Evolutionary conservation across 2,329 filamentous ascomycete genomes (phyloP).

Genomic region (Scopulariopsis brevicaulis): DNA sequence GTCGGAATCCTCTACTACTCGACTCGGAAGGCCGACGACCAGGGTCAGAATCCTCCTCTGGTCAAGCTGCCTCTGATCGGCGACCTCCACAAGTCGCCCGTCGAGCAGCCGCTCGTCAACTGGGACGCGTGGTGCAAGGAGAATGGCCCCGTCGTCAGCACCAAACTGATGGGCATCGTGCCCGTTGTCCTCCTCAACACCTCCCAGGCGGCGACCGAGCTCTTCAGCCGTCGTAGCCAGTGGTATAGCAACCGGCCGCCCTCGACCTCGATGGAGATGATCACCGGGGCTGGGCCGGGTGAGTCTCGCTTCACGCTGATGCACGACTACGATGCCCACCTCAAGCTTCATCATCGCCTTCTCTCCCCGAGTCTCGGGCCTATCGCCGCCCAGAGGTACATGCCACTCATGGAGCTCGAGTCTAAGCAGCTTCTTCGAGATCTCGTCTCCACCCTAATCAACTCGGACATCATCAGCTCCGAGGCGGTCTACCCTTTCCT

Average conservation of each 20-base stretch:
- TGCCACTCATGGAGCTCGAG: slow-evolving; percentile 10
- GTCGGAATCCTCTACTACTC: too few species aligned
- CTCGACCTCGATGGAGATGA: slow-evolving; percentile 14
- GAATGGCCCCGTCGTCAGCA: too few species aligned
- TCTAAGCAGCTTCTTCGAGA: neutral
- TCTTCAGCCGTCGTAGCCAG: slow-evolving; percentile 10
- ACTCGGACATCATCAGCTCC: neutral
- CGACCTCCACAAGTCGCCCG: slow-evolving; percentile 11
- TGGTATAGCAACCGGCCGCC: slow-evolving; percentile 11
- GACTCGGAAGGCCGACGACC: too few species aligned
- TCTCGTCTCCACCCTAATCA: neutral
- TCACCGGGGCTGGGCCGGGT: slow-evolving; percentile 11
- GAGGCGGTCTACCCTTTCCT: neutral
- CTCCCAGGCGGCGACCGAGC: slow-evolving; percentile 9
- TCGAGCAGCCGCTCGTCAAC: slow-evolving; percentile 8
- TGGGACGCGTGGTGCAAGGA: slow-evolving; percentile 4
- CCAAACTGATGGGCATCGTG: too few species aligned
- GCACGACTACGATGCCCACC: slow-evolving; percentile 9
- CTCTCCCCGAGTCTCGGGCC: slow-evolving; percentile 18
- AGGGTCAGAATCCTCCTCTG: neutral
- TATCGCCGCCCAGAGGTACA: slow-evolving; percentile 19
- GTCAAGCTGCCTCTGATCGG: slow-evolving; percentile 11
- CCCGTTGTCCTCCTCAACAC: slow-evolving; percentile 9
- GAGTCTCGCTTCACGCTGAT: slow-evolving; percentile 7
- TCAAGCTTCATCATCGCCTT: slow-evolving; percentile 23